Conservation (phyloP, 2,329 filamentous ascomycete species). For the Alternaria arbusti region DNA sequence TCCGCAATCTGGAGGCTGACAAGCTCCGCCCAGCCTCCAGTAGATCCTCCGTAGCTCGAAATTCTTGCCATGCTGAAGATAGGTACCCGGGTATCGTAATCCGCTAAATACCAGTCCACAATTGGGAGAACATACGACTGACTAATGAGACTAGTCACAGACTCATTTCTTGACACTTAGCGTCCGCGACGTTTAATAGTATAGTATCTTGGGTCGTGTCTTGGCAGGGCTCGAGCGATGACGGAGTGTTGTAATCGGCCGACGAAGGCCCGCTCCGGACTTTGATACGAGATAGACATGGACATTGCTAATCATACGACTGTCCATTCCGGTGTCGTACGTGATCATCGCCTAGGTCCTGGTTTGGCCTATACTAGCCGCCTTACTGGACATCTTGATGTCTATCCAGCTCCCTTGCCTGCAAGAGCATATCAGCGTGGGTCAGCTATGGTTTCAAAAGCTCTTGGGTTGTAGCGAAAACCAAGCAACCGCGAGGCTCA, state of each 20-base stretch:
- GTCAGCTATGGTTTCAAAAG: neutral
- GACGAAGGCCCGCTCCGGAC: neutral
- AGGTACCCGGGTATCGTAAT: neutral
- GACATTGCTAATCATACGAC: neutral
- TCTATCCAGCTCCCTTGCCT: neutral
- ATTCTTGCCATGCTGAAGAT: neutral
- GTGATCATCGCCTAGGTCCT: neutral
- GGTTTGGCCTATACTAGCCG: neutral
- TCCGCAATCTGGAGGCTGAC: neutral
- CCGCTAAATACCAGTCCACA: neutral
- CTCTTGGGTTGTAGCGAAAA: neutral
- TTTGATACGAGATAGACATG: neutral
- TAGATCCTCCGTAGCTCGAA: neutral
- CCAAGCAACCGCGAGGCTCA: neutral
- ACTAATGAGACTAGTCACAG: neutral
- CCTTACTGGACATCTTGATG: accelerated
- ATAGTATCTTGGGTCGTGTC: neutral
- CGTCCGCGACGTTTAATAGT: neutral
- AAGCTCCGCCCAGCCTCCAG: neutral
- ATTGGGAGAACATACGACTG: neutral
- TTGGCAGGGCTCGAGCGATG: neutral
- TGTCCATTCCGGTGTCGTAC: neutral
- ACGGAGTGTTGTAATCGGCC: neutral
- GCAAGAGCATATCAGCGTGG: neutral
- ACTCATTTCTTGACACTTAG: accelerated